phyloP scores from a whole-genome alignment of 352 stramenopile species.

The Phytophthora pseudosyringae region DNA sequence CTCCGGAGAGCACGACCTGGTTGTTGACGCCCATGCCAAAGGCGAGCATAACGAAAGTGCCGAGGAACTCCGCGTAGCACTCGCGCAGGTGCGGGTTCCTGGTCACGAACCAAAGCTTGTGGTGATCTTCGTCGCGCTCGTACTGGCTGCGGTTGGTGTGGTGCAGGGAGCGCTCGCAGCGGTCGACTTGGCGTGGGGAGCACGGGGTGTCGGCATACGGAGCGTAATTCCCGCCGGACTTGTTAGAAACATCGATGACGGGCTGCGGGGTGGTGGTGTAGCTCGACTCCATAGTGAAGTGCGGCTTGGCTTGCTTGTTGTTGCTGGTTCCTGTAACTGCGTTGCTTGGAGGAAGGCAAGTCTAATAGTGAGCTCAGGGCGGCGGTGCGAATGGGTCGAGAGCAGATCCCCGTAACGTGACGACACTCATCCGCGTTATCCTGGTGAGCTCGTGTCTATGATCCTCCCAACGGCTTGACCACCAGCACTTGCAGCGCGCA shows the following conservation, averaged over 20 bases:
- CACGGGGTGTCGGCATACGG: slow-evolving; percentile 31
- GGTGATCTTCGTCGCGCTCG: slow-evolving; percentile 22
- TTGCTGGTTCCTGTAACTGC: not conserved
- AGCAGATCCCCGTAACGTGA: not conserved
- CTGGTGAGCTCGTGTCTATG: slow-evolving; percentile 10
- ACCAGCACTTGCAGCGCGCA: not conserved
- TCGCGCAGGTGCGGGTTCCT: slow-evolving; percentile 40
- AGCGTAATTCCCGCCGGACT: slow-evolving; percentile 32
- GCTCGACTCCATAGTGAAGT: slow-evolving; percentile 28
- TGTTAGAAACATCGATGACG: slow-evolving; percentile 36
- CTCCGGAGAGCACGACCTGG: slow-evolving; percentile 55
- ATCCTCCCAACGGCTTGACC: not conserved
- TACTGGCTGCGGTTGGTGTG: slow-evolving; percentile 43
- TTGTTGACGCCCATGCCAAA: slow-evolving; percentile 73
- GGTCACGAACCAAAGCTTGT: slow-evolving; percentile 33
- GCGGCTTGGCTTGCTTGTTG: slow-evolving; percentile 11
- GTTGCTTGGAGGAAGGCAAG: slow-evolving; percentile 7
- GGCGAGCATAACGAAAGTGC: slow-evolving; percentile 55
- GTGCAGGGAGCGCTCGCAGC: slow-evolving; percentile 38
- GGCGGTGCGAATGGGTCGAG: not conserved
- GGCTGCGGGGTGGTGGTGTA: slow-evolving; percentile 26
- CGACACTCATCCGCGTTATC: not conserved
- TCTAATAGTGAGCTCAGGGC: slow-evolving; percentile 11
- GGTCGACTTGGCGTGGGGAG: slow-evolving; percentile 22
- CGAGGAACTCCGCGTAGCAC: slow-evolving; percentile 55